Conservation (phyloP, 169 alveolate genomes). For the Neospora caninum region DNA sequence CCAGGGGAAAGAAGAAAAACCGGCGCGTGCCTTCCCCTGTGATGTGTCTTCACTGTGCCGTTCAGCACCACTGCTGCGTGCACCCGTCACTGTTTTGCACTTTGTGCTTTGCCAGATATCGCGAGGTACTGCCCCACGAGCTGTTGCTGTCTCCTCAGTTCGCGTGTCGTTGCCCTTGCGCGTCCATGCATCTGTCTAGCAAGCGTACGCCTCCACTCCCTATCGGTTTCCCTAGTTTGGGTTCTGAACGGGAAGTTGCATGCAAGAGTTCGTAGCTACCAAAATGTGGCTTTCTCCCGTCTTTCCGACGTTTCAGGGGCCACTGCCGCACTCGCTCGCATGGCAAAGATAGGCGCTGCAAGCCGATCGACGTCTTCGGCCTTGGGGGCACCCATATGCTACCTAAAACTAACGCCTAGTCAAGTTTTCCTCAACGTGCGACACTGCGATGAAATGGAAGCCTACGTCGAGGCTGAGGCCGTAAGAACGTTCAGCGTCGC, state of each 20-base stretch:
- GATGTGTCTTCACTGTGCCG: too few species aligned
- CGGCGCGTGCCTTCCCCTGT: background rate
- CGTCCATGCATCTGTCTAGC: too few species aligned
- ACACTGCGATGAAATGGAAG: constrained; percentile 18
- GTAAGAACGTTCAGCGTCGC: background rate
- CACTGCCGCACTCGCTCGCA: background rate
- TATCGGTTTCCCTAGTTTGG: too few species aligned
- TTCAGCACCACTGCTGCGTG: too few species aligned
- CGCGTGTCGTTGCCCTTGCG: too few species aligned
- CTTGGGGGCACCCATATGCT: background rate
- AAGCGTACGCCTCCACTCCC: too few species aligned
- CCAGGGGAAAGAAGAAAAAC: background rate
- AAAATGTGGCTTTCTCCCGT: background rate
- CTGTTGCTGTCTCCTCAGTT: too few species aligned
- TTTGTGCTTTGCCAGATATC: too few species aligned
- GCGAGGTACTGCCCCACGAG: too few species aligned
- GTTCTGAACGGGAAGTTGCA: too few species aligned
- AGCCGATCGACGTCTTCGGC: background rate
- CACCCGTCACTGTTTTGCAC: too few species aligned
- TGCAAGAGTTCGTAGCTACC: background rate
- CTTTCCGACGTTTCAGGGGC: background rate
- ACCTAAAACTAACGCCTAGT: constrained; percentile 4
- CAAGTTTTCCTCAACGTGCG: constrained; percentile 34
- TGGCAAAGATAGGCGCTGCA: background rate
- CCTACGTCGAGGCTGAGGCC: constrained; percentile 31